Conservation (phyloP, 2,329 filamentous ascomycete species). For the Drechslera avenae region DNA sequence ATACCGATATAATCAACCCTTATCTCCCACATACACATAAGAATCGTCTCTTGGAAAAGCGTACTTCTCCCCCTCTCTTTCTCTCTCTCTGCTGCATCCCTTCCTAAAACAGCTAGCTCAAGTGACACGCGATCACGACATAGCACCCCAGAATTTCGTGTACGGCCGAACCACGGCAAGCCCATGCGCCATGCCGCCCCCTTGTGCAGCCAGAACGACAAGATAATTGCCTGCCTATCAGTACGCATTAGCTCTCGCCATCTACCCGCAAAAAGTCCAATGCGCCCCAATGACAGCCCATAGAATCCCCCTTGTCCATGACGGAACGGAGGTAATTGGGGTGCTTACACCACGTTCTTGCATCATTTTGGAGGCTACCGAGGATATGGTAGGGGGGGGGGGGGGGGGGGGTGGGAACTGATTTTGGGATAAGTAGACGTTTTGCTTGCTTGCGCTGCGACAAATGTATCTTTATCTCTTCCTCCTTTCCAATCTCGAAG, state of each 20-base stretch:
- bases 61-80: no score
- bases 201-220: background rate
- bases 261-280: no score
- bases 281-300: no score
- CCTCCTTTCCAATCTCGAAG: no score
- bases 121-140: slow-evolving; percentile 43
- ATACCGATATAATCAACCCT: no score
- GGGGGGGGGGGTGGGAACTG: background rate
- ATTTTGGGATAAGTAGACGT: background rate
- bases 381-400: background rate
- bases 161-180: slow-evolving; percentile 15
- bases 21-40: no score
- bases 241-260: slow-evolving; percentile 12
- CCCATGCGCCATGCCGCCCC: background rate
- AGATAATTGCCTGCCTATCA: no score
- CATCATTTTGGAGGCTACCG: slow-evolving; percentile 34
- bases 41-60: no score
- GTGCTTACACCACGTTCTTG: slow-evolving; percentile 33
- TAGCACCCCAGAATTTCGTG: slow-evolving; percentile 41
- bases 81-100: background rate
- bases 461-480: no score
- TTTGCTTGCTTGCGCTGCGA: no score
- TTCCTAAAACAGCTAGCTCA: slow-evolving; percentile 5
- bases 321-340: slow-evolving; percentile 1
- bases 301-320: no score